A percentile compares a stretch with the other conserved stretches of the same genome.
Evolutionary conservation across 169 alveolate genomes (phyloP).

Genomic region (Ichthyophthirius multifiliis): DNA sequence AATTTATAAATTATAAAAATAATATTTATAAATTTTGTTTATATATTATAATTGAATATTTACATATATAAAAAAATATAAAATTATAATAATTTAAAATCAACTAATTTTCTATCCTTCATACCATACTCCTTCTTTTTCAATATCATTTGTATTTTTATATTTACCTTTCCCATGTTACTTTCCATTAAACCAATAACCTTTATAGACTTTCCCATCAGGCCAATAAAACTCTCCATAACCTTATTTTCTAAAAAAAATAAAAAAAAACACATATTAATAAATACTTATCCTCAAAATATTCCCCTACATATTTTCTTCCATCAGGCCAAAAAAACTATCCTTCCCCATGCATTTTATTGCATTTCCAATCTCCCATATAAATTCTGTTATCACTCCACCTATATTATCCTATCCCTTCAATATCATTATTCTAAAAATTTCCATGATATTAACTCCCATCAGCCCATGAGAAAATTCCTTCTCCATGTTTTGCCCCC

Average conservation of each 20-base stretch:
- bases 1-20: too few relatives aligned
- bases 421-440: slow-evolving; percentile 28
- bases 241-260: slow-evolving; percentile 5
- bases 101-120: slow-evolving; percentile 12
- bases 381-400: slow-evolving; percentile 26
- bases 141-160: slow-evolving; percentile 24
- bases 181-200: slow-evolving; percentile 33
- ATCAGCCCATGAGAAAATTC: slow-evolving; percentile 65
- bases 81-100: too few relatives aligned
- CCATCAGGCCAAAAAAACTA: slow-evolving; percentile 33
- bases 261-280: neutral
- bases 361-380: slow-evolving; percentile 25
- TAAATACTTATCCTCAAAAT: slow-evolving; percentile 2
- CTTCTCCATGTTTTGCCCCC: slow-evolving; percentile 70
- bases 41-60: too few relatives aligned
- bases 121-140: slow-evolving; percentile 17
- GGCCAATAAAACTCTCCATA: slow-evolving; percentile 43
- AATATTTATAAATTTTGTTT: too few relatives aligned
- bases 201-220: slow-evolving; percentile 30
- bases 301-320: slow-evolving; percentile 5
- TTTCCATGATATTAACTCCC: slow-evolving; percentile 43
- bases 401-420: slow-evolving; percentile 26
- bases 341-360: slow-evolving; percentile 41
- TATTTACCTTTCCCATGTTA: slow-evolving; percentile 36
- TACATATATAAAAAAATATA: too few relatives aligned